These are phyloP conservation scores for Monosporozyma solicola DNA, from an alignment of 805 yeast species.

Conservation along the genomic window DNA sequence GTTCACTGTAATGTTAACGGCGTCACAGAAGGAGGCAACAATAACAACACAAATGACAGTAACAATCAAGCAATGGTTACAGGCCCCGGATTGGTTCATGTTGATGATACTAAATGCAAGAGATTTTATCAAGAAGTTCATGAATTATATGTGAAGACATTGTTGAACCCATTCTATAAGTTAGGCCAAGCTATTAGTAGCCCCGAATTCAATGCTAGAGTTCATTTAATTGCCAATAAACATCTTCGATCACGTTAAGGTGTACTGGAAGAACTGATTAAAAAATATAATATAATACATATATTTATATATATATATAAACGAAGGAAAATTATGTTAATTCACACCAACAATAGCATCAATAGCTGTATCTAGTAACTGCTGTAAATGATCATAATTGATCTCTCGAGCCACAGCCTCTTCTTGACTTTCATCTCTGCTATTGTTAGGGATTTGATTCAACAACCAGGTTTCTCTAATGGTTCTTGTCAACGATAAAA, in stretches of 20 bases:
- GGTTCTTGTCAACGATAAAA: conserved; percentile 24
- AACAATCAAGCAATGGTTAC: not conserved
- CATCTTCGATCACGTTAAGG: conserved; percentile 35
- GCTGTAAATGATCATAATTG: conserved; percentile 12
- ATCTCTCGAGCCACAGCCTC: conserved; percentile 1
- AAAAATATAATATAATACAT: not conserved
- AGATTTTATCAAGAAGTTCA: conserved; percentile 80
- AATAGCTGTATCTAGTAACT: conserved; percentile 17
- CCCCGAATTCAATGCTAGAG: conserved; percentile 65
- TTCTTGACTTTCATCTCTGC: not conserved
- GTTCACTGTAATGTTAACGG: conserved; percentile 40
- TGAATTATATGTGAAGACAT: conserved; percentile 78
- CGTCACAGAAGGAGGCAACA: conserved; percentile 7
- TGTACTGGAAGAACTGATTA: no score
- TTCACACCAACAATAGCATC: conserved; percentile 12
- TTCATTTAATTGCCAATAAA: conserved; percentile 48
- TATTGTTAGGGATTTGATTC: conserved; percentile 23
- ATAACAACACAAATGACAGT: not conserved
- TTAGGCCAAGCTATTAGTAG: conserved; percentile 67
- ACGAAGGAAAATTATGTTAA: not conserved
- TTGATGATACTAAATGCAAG: conserved; percentile 62
- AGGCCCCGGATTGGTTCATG: conserved; percentile 17
- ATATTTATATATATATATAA: not conserved
- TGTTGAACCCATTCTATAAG: conserved; percentile 79
- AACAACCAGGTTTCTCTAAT: conserved; percentile 30